Evolutionary conservation across 177 flowering plant genomes (phyloP).

Genomic region (Telopea speciosissima): DNA sequence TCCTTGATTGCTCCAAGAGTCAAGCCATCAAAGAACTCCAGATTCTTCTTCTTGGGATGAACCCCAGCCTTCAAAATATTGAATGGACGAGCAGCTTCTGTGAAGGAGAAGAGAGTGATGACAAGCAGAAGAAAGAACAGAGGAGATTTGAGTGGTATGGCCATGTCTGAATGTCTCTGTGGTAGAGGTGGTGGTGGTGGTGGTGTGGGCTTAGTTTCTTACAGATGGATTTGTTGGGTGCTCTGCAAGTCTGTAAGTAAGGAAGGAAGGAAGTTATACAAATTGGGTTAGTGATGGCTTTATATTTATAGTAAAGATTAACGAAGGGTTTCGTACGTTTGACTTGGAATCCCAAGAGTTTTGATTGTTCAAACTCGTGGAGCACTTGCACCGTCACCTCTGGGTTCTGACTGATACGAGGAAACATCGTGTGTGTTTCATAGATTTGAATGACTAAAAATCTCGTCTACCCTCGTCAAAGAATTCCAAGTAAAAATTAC

Average conservation of each 20-base stretch:
- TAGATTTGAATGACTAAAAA: too few relatives aligned
- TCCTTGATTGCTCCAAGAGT: slow-evolving; percentile 5
- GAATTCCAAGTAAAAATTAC: too few relatives aligned
- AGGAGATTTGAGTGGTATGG: neutral
- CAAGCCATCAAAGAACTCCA: neutral
- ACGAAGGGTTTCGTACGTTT: neutral
- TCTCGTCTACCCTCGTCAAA: too few relatives aligned
- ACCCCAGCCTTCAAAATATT: neutral
- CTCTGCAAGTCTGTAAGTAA: neutral
- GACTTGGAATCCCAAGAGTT: neutral
- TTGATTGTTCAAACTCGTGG: neutral
- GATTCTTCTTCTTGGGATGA: too few relatives aligned
- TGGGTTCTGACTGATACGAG: too few relatives aligned
- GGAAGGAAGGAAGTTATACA: neutral
- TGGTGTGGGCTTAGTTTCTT: neutral
- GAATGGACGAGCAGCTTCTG: slow-evolving; percentile 6
- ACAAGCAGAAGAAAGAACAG: neutral
- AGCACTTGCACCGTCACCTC: too few relatives aligned
- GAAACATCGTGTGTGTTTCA: too few relatives aligned
- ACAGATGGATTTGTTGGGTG: too few relatives aligned
- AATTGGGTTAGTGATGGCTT: neutral
- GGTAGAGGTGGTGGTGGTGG: neutral
- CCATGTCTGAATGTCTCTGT: neutral
- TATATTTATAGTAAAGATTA: neutral
- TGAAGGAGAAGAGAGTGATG: neutral